Base-by-base conservation (phyloP, 177 flowering plant genomes). In the Vitis hybrid region DNA sequence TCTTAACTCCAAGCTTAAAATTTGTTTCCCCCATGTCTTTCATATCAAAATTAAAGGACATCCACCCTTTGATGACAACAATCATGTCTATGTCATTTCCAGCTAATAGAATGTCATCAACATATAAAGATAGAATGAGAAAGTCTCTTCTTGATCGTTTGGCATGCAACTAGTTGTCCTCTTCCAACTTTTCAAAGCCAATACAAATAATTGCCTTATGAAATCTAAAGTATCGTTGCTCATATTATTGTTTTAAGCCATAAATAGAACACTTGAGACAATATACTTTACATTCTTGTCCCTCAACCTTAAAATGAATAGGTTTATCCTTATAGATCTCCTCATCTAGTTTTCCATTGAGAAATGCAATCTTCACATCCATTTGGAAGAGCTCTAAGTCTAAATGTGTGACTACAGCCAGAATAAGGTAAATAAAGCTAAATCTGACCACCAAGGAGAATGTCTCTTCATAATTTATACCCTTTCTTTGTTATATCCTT, bases 21-120 rank as follows among this genome's bases (percentile, higher is more conserved):
- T 52, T 60, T 14, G 66, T 60, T 24, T 74, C 77, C 27, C 27
- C 27, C 52, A 68, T 49, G 61, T 65, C 60, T 56, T 70, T 70
- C 66, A 70, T 65, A 10, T 69, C 32, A 57, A 69, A 69, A 27
- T 27, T 27, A 27, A 27, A 27, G 0, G 30, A 27, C n/a, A 57
- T 21, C 18, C 64, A 68, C 56, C n/a, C 21, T 56, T 13, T 32
- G n/a, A 56, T 57, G 59, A n/a, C 54, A 1, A 4, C 32, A 24
- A 56, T 32, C 40, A 12, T 35, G 5, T 68, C 32, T 21, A 21
- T 27, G 30, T 27, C 30, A 27, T 27, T 27, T 27, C 30, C 4
- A 27, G 30, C 30, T 27, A 27, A 27, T 27, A 27, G 30, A 27
- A 27, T 27, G 4, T 27, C 30, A 27, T 27, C 30, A 27, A 27